phyloP scores from a whole-genome alignment of 306 rosid genomes.

The Rubus idaeus region DNA sequence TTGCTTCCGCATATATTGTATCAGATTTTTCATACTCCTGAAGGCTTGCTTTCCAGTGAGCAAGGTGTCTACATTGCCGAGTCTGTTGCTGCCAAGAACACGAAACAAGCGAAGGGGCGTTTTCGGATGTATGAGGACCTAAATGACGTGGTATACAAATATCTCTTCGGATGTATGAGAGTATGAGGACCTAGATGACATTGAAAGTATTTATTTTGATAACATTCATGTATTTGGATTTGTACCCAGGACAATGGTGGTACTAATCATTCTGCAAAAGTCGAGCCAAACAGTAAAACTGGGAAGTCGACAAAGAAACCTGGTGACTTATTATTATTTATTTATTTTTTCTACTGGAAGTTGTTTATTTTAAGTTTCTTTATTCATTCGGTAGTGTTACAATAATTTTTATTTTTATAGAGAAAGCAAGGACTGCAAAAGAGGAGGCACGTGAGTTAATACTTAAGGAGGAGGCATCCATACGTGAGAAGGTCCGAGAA shows the following conservation, averaged over 20 bases:
- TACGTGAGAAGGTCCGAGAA: conserved; percentile 65
- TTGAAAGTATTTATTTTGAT: not conserved
- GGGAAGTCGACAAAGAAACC: conserved; percentile 70
- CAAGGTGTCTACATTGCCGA: conserved; percentile 94
- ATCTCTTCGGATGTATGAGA: not conserved
- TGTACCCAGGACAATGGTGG: conserved; percentile 50
- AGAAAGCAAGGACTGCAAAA: conserved; percentile 86
- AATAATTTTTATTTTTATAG: conserved; percentile 32
- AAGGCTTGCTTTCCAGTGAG: conserved; percentile 86
- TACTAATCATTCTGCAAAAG: conserved; percentile 64
- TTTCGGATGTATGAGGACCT: conserved; percentile 69
- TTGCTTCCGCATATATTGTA: conserved; percentile 13
- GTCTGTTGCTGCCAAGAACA: conserved; percentile 63
- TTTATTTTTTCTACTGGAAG: not conserved
- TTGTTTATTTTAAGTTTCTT: conserved; percentile 11
- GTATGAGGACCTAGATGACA: not conserved
- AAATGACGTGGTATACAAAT: conserved; percentile 52
- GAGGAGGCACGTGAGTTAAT: conserved; percentile 89
- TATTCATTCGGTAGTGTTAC: not conserved
- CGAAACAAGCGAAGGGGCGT: conserved; percentile 85
- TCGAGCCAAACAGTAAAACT: conserved; percentile 57
- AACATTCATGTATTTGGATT: conserved; percentile 12
- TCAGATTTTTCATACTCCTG: conserved; percentile 91
- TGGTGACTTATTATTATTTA: conserved; percentile 53
- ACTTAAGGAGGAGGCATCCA: conserved; percentile 79